These are phyloP conservation scores for Globisporangium mamillatum DNA, from an alignment of 352 stramenopile species.

Conservation along the genomic window DNA sequence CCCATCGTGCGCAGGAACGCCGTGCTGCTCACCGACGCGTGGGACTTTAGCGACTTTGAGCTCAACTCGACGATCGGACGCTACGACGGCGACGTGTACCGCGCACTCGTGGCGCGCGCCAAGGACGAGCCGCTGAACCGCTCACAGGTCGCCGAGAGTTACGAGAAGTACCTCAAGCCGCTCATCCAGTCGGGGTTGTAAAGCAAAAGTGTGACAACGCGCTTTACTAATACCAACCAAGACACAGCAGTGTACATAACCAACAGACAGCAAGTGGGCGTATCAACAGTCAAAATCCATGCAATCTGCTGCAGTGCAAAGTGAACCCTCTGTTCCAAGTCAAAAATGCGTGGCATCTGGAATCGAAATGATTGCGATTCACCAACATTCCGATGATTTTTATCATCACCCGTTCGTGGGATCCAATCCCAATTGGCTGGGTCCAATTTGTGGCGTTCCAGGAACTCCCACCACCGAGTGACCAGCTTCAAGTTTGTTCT, in stretches of 20 bases:
- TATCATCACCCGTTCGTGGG: not conserved
- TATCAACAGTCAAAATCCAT: not conserved
- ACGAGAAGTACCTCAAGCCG: not conserved
- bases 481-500: not conserved
- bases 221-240: no score
- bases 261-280: no score
- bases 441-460: no score
- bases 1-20: slow-evolving; percentile 48
- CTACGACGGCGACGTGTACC: slow-evolving; percentile 71
- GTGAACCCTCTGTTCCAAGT: no score
- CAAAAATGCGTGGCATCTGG: no score
- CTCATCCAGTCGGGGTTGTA: not conserved
- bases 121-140: not conserved
- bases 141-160: not conserved
- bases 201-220: not conserved
- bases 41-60: slow-evolving; percentile 68
- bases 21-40: slow-evolving; percentile 70
- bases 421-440: no score
- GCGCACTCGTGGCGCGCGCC: not conserved
- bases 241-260: no score
- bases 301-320: not conserved
- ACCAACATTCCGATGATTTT: not conserved
- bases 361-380: not conserved
- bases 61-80: slow-evolving; percentile 68
- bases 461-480: not conserved